Percentiles rank a stretch among this genome's conserved stretches.
Conservation (phyloP, 2,329 filamentous ascomycete genomes). For the Fusarium poae region DNA sequence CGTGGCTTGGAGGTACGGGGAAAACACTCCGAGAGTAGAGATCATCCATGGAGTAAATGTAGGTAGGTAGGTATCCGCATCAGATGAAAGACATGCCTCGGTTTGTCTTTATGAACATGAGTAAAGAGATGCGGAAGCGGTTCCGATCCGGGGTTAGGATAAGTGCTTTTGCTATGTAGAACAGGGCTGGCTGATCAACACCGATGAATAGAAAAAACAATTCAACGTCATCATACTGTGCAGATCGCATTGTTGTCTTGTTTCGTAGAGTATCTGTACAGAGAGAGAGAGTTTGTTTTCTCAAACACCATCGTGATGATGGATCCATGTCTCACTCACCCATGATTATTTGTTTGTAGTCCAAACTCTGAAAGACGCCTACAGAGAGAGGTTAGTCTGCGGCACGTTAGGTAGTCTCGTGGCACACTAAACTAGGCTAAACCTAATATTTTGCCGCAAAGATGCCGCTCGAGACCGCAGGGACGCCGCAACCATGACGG, state of each 20-base stretch:
- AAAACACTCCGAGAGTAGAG: background rate
- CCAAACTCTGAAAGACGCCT: background rate
- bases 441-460: background rate
- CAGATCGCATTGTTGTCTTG: no score
- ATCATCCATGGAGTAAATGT: background rate
- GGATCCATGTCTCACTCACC: background rate
- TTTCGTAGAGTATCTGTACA: background rate
- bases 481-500: slow-evolving; percentile 25
- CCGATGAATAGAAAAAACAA: background rate
- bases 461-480: slow-evolving; percentile 6
- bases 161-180: slow-evolving; percentile 1
- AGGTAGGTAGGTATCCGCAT: background rate
- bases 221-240: slow-evolving; percentile 11
- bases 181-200: slow-evolving; percentile 21
- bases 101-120: background rate
- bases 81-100: slow-evolving; percentile 5
- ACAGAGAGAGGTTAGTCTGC: background rate
- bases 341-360: background rate
- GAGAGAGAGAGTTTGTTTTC: background rate
- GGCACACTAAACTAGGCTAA: background rate
- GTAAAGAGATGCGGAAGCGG: slow-evolving; percentile 1
- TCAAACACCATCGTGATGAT: background rate
- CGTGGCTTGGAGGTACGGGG: background rate
- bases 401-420: slow-evolving; percentile 2
- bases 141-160: background rate